Conservation (phyloP, 164 flowering plant species). For the Litsea cubeba region DNA sequence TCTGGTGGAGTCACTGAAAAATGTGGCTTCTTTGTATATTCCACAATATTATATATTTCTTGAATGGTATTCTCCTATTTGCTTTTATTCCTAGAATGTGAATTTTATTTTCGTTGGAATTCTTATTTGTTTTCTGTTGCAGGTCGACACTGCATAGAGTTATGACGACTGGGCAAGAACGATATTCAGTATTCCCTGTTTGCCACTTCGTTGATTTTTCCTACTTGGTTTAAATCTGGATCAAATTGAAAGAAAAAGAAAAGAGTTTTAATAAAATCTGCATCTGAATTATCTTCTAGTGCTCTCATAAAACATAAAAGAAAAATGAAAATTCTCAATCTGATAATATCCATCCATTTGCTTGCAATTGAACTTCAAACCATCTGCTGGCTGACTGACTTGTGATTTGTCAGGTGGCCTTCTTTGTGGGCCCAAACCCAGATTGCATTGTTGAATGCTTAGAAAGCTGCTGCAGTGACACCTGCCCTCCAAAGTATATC, state of each 20-base stretch:
- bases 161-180: conserved; percentile 60
- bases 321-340: background rate
- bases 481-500: conserved; percentile 65
- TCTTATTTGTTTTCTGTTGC: conserved; percentile 9
- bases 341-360: background rate
- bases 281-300: background rate
- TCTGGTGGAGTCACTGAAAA: no score
- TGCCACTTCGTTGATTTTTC: background rate
- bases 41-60: no score
- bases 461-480: conserved; percentile 71
- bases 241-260: no score
- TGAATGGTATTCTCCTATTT: no score
- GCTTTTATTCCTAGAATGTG: no score
- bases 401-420: conserved; percentile 45
- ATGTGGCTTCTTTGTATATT: no score
- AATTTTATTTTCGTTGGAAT: no score
- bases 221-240: background rate
- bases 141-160: conserved; percentile 93
- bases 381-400: background rate
- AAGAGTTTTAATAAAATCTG: background rate
- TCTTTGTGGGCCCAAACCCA: conserved; percentile 66
- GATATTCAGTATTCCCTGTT: conserved; percentile 58
- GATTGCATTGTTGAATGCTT: conserved; percentile 76
- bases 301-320: background rate
- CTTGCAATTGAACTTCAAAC: background rate